Evolutionary conservation across 2,329 filamentous ascomycete genomes (phyloP).

Genomic region (Colletotrichum sp.): DNA sequence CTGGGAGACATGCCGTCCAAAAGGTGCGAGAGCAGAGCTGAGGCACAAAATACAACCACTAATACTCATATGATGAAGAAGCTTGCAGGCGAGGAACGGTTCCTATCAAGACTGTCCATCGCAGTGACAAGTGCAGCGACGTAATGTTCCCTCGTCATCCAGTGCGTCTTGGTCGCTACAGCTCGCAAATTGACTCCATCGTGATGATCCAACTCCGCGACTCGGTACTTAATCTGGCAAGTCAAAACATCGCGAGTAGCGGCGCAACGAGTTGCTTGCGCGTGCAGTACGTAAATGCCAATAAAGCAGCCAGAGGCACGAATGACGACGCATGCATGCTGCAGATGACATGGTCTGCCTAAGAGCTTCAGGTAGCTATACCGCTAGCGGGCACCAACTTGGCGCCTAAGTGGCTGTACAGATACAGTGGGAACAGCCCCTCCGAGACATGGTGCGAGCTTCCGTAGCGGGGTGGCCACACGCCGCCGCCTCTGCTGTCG

Average conservation of each 20-base stretch:
- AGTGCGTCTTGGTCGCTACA: background rate
- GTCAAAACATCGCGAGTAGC: background rate
- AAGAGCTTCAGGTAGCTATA: constrained; percentile 8
- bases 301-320: background rate
- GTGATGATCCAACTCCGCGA: background rate
- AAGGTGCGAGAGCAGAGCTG: constrained; percentile 5
- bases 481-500: background rate
- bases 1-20: background rate
- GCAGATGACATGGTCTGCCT: constrained; percentile 20
- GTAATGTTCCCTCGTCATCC: background rate
- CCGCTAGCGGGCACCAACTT: background rate
- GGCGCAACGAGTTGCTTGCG: constrained; percentile 15
- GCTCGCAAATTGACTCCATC: background rate
- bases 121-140: background rate
- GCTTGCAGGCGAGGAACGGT: background rate
- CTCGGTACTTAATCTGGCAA: background rate
- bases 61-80: background rate
- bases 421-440: constrained; percentile 16
- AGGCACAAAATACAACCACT: constrained; percentile 12
- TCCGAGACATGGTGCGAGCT: constrained; percentile 19
- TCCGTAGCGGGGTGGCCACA: constrained; percentile 16
- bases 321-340: constrained; percentile 22
- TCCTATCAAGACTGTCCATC: background rate
- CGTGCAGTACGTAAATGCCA: constrained; percentile 12
- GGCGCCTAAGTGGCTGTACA: constrained; percentile 2